phyloP scores from a whole-genome alignment of 2,329 filamentous ascomycete species.

The Fusarium virguliforme region DNA sequence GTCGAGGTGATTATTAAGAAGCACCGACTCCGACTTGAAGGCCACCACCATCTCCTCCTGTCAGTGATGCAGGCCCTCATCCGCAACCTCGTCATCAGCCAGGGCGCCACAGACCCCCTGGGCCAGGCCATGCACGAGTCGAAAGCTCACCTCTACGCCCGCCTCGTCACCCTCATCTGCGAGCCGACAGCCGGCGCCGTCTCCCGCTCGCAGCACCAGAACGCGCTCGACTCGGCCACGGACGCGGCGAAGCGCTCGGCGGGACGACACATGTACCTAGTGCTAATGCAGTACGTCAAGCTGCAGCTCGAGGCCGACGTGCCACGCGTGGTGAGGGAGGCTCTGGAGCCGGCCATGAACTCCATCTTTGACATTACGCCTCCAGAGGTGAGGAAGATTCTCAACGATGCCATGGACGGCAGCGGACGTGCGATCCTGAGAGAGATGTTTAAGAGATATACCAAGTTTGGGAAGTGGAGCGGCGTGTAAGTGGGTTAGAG shows the following conservation, averaged over 20 bases:
- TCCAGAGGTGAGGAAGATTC: slow-evolving; percentile 68
- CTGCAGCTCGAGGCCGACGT: slow-evolving; percentile 72
- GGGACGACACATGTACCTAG: slow-evolving; percentile 73
- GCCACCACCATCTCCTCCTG: slow-evolving; percentile 73
- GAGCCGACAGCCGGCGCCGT: slow-evolving; percentile 73
- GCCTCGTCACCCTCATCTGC: slow-evolving; percentile 72
- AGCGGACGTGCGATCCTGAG: slow-evolving; percentile 73
- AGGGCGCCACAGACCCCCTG: slow-evolving; percentile 40
- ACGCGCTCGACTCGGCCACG: slow-evolving; percentile 71
- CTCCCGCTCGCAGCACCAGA: slow-evolving; percentile 62
- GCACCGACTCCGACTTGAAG: slow-evolving; percentile 73
- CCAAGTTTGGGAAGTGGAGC: slow-evolving; percentile 76
- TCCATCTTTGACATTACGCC: slow-evolving; percentile 73
- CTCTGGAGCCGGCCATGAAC: slow-evolving; percentile 71
- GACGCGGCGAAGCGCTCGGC: slow-evolving; percentile 74
- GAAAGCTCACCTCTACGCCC: slow-evolving; percentile 68
- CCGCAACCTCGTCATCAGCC: slow-evolving; percentile 63
- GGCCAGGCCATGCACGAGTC: slow-evolving; percentile 55
- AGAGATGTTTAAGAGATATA: slow-evolving; percentile 72
- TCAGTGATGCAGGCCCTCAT: slow-evolving; percentile 71
- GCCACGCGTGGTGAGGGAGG: slow-evolving; percentile 67
- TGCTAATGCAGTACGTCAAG: slow-evolving; percentile 73
- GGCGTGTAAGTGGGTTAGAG: slow-evolving; percentile 62
- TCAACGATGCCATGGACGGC: slow-evolving; percentile 73
- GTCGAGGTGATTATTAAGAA: slow-evolving; percentile 72